Base-by-base conservation (phyloP, 164 flowering plant genomes). In the Macadamia tetraphylla region DNA sequence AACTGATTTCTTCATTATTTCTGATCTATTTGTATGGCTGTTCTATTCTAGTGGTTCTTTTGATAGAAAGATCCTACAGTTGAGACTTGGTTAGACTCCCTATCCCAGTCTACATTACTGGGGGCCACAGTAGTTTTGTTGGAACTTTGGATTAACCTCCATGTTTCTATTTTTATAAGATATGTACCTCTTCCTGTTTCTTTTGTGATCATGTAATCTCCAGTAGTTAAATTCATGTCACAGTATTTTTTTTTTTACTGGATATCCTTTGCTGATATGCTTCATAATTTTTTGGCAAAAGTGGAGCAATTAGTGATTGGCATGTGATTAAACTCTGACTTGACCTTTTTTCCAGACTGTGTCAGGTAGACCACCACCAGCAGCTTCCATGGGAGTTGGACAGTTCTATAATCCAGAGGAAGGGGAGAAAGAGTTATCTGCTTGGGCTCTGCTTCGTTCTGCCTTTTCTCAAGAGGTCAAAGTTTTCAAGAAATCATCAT, bases 301-400 rank as follows among this genome's bases (percentile, higher is more conserved):
- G 31, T 65, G 6, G 57, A 62, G 63, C 30, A 46, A 55, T 30
- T 11, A 23, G 23, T 23, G 23, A 23, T 35, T 35, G 40, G 5
- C 5, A 35, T 35, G 3, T 2, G 40, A 2, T 35, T 35, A 42
- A 48, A 46, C 6, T 62, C 61, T 69, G 23, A 69, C 61, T 43
- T 75, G 72, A 70, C 67, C 56, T 70, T 70, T 40, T 82, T 61
- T n/a, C 77, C 91, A 95, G 99, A 80, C 87, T 76, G 70, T 92
- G 69, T 91, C 98, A 75, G 99, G 98, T 55, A 83, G 94, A 79
- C 98, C 99, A 76, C 97, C 99, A 43, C 98, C 98, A 13, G 97
- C 92, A 72, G 85, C 88, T 71, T 92, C 98, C 64, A 95, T 95
- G 99, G 99, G 93, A 81, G 99, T 95, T 74, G 99, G 99, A 60